These are phyloP conservation scores for Euclidium syriacum DNA, from an alignment of 345 rosid species.

Conservation along the genomic window DNA sequence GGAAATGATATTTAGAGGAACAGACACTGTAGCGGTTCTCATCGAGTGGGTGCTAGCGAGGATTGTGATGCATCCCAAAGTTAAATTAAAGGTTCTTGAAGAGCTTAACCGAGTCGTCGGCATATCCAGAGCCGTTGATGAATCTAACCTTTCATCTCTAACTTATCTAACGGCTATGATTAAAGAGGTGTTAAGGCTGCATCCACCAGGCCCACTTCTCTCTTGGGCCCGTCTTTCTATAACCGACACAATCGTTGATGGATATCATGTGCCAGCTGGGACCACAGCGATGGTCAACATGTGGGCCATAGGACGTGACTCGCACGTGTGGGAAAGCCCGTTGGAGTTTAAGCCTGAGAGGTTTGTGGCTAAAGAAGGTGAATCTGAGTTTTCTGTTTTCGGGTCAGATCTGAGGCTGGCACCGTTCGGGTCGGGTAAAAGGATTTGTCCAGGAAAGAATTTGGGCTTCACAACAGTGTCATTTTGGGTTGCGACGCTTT, in stretches of 20 bases:
- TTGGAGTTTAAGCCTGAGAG: constrained; percentile 47
- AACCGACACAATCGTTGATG: constrained; percentile 48
- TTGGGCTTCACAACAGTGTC: constrained; percentile 51
- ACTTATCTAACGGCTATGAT: constrained; percentile 52
- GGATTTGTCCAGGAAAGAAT: constrained; percentile 59
- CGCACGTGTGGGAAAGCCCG: constrained; percentile 49
- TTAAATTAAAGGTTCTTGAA: constrained; percentile 50
- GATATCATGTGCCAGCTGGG: constrained; percentile 58
- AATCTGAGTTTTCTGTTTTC: constrained; percentile 42
- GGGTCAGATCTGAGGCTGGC: constrained; percentile 72
- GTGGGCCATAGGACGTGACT: constrained; percentile 77
- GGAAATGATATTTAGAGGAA: constrained; percentile 79
- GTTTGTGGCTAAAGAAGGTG: constrained; percentile 32
- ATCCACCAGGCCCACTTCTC: constrained; percentile 78
- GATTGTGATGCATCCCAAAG: constrained; percentile 47
- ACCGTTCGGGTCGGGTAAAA: constrained; percentile 70
- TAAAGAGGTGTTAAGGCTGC: constrained; percentile 59
- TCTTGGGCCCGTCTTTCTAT: constrained; percentile 72
- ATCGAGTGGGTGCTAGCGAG: constrained; percentile 76
- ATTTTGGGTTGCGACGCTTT: constrained; percentile 48
- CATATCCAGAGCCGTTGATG: constrained; percentile 38
- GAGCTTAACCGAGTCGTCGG: constrained; percentile 54
- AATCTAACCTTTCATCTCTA: constrained; percentile 34
- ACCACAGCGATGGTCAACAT: constrained; percentile 78
- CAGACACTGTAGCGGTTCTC: constrained; percentile 60